Conservation (phyloP, 2,329 filamentous ascomycete species). For the Paecilomyces sp. region DNA sequence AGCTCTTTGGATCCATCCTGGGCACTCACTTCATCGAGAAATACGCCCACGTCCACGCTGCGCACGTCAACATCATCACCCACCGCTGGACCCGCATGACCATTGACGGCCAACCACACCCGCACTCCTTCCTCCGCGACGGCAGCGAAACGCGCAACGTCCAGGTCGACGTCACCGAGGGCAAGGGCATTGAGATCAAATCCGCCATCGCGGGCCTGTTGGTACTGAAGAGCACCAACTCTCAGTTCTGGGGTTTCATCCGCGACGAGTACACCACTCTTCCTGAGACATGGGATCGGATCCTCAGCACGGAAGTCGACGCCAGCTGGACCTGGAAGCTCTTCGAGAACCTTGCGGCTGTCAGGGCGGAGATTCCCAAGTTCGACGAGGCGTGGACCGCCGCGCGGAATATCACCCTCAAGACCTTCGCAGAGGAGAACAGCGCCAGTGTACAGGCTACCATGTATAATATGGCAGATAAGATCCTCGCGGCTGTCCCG, state of each 20-base stretch:
- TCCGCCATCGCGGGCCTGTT: constrained; percentile 75
- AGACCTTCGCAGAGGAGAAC: constrained; percentile 81
- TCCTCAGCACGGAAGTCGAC: constrained; percentile 89
- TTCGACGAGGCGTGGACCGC: constrained; percentile 75
- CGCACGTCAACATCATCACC: constrained; percentile 72
- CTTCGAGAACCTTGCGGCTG: constrained; percentile 60
- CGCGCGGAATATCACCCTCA: constrained; percentile 79
- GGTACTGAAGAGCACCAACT: constrained; percentile 94
- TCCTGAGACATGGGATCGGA: constrained; percentile 86
- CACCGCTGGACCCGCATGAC: constrained; percentile 89
- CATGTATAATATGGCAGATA: constrained; percentile 97
- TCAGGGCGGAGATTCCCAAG: constrained; percentile 54
- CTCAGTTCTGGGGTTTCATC: constrained; percentile 90
- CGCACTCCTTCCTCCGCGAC: constrained; percentile 90
- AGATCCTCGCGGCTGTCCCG: constrained; percentile 71
- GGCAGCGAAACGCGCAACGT: constrained; percentile 81
- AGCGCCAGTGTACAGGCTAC: constrained; percentile 92
- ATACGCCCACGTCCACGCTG: constrained; percentile 80
- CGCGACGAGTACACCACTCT: constrained; percentile 90
- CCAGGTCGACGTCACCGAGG: constrained; percentile 61
- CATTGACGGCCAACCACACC: constrained; percentile 81
- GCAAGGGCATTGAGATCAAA: constrained; percentile 64
- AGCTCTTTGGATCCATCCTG: constrained; percentile 80
- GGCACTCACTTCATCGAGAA: constrained; percentile 81
- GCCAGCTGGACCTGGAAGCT: constrained; percentile 77